Evolutionary conservation across 202 grass and related monocot genomes (phyloP).

Genomic region (Brachypodium distachyon): DNA sequence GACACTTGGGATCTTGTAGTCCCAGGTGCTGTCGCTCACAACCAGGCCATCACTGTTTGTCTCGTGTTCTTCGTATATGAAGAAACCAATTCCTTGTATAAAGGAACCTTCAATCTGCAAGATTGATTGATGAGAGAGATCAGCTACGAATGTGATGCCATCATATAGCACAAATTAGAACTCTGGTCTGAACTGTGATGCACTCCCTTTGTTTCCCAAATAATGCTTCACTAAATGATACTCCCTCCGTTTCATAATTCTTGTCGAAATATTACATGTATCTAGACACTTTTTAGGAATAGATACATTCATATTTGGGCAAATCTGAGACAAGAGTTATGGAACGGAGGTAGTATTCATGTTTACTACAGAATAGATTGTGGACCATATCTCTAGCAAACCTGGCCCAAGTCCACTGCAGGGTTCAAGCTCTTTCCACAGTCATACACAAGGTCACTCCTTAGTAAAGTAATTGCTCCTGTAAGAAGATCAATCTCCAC

Average conservation of each 20-base stretch:
- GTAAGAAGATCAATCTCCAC: constrained; percentile 82
- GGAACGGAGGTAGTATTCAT: no score
- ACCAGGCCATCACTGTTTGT: constrained; percentile 54
- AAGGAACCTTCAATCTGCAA: constrained; percentile 71
- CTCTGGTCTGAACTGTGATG: not conserved
- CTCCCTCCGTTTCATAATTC: no score
- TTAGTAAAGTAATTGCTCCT: constrained; percentile 57
- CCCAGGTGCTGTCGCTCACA: constrained; percentile 59
- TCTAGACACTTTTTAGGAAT: no score
- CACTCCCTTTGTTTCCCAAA: not conserved
- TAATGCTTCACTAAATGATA: not conserved
- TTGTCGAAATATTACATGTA: no score
- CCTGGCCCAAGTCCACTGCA: constrained; percentile 85
- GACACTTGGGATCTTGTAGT: constrained; percentile 66
- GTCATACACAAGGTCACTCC: constrained; percentile 63
- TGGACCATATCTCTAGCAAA: constrained; percentile 10
- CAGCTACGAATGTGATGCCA: not conserved
- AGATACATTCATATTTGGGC: no score
- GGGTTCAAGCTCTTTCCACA: constrained; percentile 82
- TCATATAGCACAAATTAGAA: not conserved
- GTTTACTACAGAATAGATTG: not conserved
- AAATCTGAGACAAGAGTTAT: no score
- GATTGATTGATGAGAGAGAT: not conserved
- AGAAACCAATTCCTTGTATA: constrained; percentile 68
- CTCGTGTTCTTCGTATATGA: constrained; percentile 41